These are phyloP conservation scores for Amanita muscaria DNA, from an alignment of 768 basidiomycete species.

Conservation along the genomic window DNA sequence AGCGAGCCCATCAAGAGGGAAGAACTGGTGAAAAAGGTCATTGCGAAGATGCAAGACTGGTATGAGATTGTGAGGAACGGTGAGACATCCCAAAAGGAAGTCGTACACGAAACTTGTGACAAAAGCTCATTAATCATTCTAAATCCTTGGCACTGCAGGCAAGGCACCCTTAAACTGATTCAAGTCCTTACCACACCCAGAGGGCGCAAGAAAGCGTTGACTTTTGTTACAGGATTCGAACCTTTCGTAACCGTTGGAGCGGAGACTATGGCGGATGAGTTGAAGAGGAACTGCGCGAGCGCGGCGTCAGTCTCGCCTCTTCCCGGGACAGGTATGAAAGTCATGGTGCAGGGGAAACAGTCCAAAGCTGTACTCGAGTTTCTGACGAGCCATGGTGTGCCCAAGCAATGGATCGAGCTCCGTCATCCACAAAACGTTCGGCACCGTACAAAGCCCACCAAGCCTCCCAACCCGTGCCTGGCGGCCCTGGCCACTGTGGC, in stretches of 20 bases:
- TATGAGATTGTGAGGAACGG: constrained; percentile 54
- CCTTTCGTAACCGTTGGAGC: constrained; percentile 57
- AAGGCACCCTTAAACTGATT: constrained; percentile 67
- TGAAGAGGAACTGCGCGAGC: constrained; percentile 69
- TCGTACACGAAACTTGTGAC: constrained; percentile 3
- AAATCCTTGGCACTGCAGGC: constrained; percentile 53
- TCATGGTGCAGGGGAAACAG: constrained; percentile 85
- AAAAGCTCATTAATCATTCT: not conserved
- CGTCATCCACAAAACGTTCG: too few species aligned
- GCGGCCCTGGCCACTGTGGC: too few species aligned
- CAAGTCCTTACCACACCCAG: constrained; percentile 60
- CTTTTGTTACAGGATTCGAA: constrained; percentile 74
- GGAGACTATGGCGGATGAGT: constrained; percentile 69
- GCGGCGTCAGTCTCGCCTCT: constrained; percentile 69
- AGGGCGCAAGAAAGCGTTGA: constrained; percentile 68
- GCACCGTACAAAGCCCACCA: too few species aligned
- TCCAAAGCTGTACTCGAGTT: constrained; percentile 56
- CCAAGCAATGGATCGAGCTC: constrained; percentile 72
- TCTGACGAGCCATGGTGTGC: constrained; percentile 60
- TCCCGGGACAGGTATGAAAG: constrained; percentile 56
- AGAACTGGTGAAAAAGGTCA: constrained; percentile 44
- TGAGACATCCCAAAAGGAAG: constrained; percentile 55
- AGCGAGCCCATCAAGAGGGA: constrained; percentile 61
- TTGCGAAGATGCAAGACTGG: constrained; percentile 71
- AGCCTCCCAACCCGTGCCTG: too few species aligned